Evolutionary conservation across 1,284 basidiomycete genomes (phyloP), one percentile per base, ranked within the genome.

Genomic region (Fomitopsis betulina): DNA sequence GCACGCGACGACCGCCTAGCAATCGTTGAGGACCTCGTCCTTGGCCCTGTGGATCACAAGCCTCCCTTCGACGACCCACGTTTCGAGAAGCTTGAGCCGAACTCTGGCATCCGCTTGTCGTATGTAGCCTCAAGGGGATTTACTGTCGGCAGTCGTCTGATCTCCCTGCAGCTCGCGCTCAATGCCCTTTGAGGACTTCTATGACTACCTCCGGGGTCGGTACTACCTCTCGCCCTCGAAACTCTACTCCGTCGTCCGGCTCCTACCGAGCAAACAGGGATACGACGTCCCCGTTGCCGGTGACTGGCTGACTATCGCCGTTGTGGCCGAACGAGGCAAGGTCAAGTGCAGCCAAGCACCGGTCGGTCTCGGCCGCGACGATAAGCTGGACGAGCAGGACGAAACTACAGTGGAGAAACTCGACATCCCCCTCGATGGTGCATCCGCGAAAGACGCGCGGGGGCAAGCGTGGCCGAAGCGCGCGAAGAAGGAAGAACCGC

Each of bases 281-380:
- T 96, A 94, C 72, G 93, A 97, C 54, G 82, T 99, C 0, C 96
- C 96, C 2, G 86, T 98, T 4, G 83, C 86, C 5, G 91, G 92
- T 1, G 96, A 98, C 72, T 98, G 91, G 89, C 82, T 96, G 49
- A 91, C 91, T 8, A 90, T 96, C 55, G 93, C 90, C 1, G 93
- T 95, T 7, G 84, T 96, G 23, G 93, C 92, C 4, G 92, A 95
- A 73, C 85, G 93, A 35, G 87, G 91, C 4, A 85, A 84, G 21
- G 75, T 94, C 63, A 85, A 82, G 62, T 79, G 86, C 63, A 88
- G 81, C 43, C 82, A 79, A 58, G 85, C 86, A 15, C 85, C 87
- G 9, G 82, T 87, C 4, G 76, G 77, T n/a, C 66, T 83, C 37
- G 76, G 76, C 21, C 77, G 72, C 30, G 79, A 78, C 15, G 80